Base-by-base conservation (phyloP, 345 rosid genomes). In the Anastatica hierochuntica region DNA sequence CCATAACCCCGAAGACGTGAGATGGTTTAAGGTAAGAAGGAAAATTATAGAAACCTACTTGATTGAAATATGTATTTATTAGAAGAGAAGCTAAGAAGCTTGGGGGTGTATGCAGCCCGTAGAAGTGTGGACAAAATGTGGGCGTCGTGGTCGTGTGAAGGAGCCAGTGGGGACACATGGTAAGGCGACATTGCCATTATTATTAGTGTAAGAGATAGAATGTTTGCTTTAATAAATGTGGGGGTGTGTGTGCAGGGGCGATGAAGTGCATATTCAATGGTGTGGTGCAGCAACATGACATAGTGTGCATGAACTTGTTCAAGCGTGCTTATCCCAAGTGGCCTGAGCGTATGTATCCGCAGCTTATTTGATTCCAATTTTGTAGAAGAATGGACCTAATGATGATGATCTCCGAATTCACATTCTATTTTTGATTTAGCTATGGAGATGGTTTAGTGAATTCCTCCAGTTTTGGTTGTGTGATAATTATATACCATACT, bases 151-250 rank as follows among this genome's bases (percentile, higher is more conserved):
- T 65, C 90, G 94, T 10, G 67, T 92, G 29, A 92, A 73, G 86
- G 96, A 92, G 71, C 98, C 95, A 58, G 74, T 87, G 30, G 98
- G 96, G 10, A 88, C 96, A 56, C 95, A 92, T 52, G 95, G 98
- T 88, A 82, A 53, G 79, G 27, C n/a, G n/a, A 26, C 18, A 44
- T 35, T 21, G 26, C 20, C 24, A n/a, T 33, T 9, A 7, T 40
- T 23, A 16, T 35, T 24, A 43, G 44, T 12, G 6, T 4, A 24
- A 3, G 1, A 50, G 58, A 30, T 8, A 43, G 26, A 15, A n/a
- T n/a, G n/a, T n/a, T n/a, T n/a, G n/a, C n/a, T 41, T 2, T 10
- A 10, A 60, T 3, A 24, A 24, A 11, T 38, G 10, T 49, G 33
- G 57, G 27, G 3, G 6, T 62, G 8, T 43, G 4, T 31, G 9